These are phyloP conservation scores for Bruguiera parviflora DNA, from an alignment of 345 rosid species.

Conservation along the genomic window DNA sequence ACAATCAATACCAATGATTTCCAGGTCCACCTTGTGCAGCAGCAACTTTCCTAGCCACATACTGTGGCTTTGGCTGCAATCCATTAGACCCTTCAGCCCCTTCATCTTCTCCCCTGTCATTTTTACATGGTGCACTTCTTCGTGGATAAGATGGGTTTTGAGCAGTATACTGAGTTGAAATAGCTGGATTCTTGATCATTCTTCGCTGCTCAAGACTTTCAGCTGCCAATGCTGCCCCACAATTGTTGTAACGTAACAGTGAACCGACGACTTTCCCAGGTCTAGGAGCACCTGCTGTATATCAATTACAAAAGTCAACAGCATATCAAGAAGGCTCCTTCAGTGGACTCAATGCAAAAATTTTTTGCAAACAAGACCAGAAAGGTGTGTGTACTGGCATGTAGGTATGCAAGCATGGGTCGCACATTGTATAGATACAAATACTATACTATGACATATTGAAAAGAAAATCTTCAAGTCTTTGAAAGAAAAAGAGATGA, in stretches of 20 bases:
- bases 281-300: conserved; percentile 64
- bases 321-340: background rate
- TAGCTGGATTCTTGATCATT: conserved; percentile 62
- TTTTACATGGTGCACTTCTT: conserved; percentile 62
- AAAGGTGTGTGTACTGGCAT: too few relatives aligned
- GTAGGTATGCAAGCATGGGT: too few relatives aligned
- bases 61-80: conserved; percentile 80
- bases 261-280: conserved; percentile 89
- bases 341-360: too few relatives aligned
- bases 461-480: background rate
- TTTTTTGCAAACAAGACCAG: too few relatives aligned
- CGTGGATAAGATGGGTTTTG: conserved; percentile 50
- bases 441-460: background rate
- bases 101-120: conserved; percentile 68
- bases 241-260: conserved; percentile 75
- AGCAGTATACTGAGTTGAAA: conserved; percentile 47
- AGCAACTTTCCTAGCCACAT: conserved; percentile 72
- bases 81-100: conserved; percentile 54
- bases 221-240: conserved; percentile 58
- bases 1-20: conserved; percentile 64
- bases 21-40: conserved; percentile 75
- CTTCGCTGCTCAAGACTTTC: conserved; percentile 75
- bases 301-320: background rate
- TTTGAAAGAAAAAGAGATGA: background rate
- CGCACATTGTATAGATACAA: too few relatives aligned